Evolutionary conservation across 345 rosid genomes (phyloP), one percentile per base, ranked within the genome.

Genomic region (Leavenworthia alabamica): DNA sequence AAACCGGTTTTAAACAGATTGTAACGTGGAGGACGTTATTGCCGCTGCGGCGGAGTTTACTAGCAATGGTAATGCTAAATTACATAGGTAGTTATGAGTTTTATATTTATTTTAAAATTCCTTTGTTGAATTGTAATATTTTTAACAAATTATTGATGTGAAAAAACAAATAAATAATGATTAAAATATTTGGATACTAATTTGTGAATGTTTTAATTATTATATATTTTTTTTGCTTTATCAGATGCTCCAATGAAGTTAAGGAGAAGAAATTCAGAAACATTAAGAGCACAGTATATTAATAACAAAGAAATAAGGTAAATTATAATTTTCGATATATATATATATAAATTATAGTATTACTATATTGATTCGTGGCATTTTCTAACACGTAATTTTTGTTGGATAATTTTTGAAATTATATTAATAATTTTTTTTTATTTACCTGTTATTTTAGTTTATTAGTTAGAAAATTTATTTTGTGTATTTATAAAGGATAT

Each of bases 281-380:
- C 77, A 7, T 50, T 73, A 13, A 55, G 77, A 35, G 70, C 65
- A 40, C 77, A 73, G 4, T 73, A 73, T 5, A 73, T 73, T 11
- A 62, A 62, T 70, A 68, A 44, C 60, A 73, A 68, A 61, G 74
- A 73, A 68, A 62, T 73, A 62, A 73, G 77, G 77, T 73, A 23
- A 2, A 1, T 11, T 10, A 2, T 0, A 4, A 24, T 14, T 64
- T 35, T 54, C 7, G 44, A 45, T 53, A 14, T 54, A n/a, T n/a
- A n/a, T 41, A 16, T 39, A 44, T 36, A 3, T 44, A 4, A 5
- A 9, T 28, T n/a, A 5, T 19, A 28, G 6, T 20, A 47, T 7
- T 41, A 51, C 45, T 26, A 27, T 9, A 37, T 27, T 47, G 33
- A 66, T 66, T 37, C 56, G 7, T 16, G 28, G 31, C n/a, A n/a